Conservation (phyloP, 352 stramenopile genomes). For the Phytopythium delawarense region DNA sequence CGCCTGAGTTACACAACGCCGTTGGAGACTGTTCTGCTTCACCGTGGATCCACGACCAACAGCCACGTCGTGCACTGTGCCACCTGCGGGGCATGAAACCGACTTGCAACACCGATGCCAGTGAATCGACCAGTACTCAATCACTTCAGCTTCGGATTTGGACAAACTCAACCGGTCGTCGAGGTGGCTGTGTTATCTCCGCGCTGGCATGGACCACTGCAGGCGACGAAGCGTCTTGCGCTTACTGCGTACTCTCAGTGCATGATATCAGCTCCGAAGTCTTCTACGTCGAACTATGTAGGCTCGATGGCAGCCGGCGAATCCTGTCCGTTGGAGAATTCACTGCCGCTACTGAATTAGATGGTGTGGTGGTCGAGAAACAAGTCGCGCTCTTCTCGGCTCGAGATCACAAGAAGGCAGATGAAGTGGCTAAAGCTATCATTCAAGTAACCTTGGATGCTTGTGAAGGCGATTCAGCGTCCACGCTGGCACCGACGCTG, state of each 20-base stretch:
- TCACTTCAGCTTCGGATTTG: not conserved
- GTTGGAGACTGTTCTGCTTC: not conserved
- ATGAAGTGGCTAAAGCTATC: not conserved
- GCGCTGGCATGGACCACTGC: not conserved
- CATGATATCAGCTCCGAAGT: slow-evolving; percentile 3
- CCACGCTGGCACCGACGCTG: not conserved
- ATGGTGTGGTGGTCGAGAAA: not conserved
- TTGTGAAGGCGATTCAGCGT: not conserved
- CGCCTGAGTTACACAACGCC: not conserved
- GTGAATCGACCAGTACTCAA: not conserved
- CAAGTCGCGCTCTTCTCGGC: not conserved
- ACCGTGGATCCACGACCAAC: not conserved
- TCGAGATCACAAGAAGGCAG: not conserved
- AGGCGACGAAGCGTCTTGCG: not conserved
- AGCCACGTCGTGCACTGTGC: not conserved
- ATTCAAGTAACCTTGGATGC: not conserved
- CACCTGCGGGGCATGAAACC: not conserved
- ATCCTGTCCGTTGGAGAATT: not conserved
- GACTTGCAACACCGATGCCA: no score
- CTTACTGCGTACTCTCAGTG: not conserved
- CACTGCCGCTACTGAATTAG: not conserved
- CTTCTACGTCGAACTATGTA: not conserved
- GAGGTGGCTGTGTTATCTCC: not conserved
- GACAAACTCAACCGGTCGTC: not conserved
- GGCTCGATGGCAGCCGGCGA: not conserved